These are phyloP conservation scores for Aspergillus tanneri DNA, from an alignment of 2,329 filamentous ascomycete species.

Conservation along the genomic window DNA sequence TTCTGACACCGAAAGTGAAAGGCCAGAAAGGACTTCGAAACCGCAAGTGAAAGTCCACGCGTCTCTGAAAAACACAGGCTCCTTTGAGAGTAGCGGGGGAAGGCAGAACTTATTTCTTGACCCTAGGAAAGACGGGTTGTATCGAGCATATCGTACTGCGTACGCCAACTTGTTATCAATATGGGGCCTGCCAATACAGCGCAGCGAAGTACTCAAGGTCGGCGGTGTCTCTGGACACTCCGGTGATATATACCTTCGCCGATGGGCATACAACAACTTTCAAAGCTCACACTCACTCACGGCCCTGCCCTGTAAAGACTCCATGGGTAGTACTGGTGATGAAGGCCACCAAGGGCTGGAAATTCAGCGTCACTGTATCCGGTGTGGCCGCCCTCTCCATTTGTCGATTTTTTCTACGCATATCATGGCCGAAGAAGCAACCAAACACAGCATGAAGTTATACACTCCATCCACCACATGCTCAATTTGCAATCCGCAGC, in stretches of 20 bases:
- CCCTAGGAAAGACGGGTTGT: constrained; percentile 47
- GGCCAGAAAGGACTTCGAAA: constrained; percentile 25
- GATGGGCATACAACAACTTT: constrained; percentile 27
- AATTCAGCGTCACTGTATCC: constrained; percentile 44
- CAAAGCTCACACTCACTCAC: constrained; percentile 29
- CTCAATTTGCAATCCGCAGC: constrained; percentile 35
- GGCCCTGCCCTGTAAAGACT: constrained; percentile 14
- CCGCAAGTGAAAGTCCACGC: constrained; percentile 44
- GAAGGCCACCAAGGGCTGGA: constrained; percentile 34
- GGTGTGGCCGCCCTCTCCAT: constrained; percentile 40
- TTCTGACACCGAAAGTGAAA: constrained; percentile 43
- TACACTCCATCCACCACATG: constrained; percentile 30
- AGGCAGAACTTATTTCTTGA: constrained; percentile 52
- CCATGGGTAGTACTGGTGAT: constrained; percentile 5
- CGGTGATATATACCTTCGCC: constrained; percentile 19
- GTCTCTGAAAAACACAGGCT: constrained; percentile 56
- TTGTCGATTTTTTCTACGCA: constrained; percentile 37
- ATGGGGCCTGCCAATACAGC: constrained; percentile 56
- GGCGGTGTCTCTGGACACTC: constrained; percentile 45
- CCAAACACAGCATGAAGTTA: constrained; percentile 22
- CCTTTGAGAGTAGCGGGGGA: constrained; percentile 55
- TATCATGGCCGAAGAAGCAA: constrained; percentile 17
- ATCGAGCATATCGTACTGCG: constrained; percentile 53
- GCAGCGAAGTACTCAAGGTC: constrained; percentile 60
- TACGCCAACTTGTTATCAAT: constrained; percentile 61